Evolutionary conservation across 352 stramenopile species (phyloP), one percentile per base, ranked within the genome.

Genomic region (Globisporangium acanthophoron): DNA sequence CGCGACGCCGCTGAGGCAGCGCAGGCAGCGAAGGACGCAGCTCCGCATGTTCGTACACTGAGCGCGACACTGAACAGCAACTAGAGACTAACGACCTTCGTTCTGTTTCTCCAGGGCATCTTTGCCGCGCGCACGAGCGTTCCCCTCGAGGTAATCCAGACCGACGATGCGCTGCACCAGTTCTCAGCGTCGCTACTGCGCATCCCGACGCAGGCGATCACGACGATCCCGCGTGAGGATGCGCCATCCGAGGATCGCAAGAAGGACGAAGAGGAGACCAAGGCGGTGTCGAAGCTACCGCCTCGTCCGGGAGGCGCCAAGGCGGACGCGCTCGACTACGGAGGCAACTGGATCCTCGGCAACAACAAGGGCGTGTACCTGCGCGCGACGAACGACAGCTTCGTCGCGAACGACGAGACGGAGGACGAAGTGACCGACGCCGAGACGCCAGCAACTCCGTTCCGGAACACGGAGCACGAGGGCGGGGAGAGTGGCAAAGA

Each of bases 291-390:
- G 5, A 8, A 29, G 18, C 21, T 15, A 7, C 56, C 37, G 12
- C 49, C 21, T 18, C 29, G 27, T 2, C 35, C n/a, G 18, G 16
- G 20, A 29, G 16, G 16, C 12, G 29, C 24, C 3, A 43, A 18
- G 15, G 24, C 45, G 5, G 39, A 52, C 9, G 43, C 56, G 39
- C 35, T 60, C 27, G 64, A 74, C n/a, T 91, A 78, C 57, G 85
- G 82, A 0, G 78, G 78, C 21, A 87, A 83, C 48, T 94, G 85
- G 85, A 90, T 94, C 47, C 58, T 94, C 35, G 85, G 85, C n/a
- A 76, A 76, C 18, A 67, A 90, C 37, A 91, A 90, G 50, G 82
- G 81, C 4, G 70, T 90, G 45, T 91, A 91, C 47, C 50, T 91
- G 44, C 70, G 71, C n/a, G 75, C 83, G 15, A 91, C 79, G 8